phyloP scores from a whole-genome alignment of 2,329 filamentous ascomycete genomes.

The Fusarium abutilonis region DNA sequence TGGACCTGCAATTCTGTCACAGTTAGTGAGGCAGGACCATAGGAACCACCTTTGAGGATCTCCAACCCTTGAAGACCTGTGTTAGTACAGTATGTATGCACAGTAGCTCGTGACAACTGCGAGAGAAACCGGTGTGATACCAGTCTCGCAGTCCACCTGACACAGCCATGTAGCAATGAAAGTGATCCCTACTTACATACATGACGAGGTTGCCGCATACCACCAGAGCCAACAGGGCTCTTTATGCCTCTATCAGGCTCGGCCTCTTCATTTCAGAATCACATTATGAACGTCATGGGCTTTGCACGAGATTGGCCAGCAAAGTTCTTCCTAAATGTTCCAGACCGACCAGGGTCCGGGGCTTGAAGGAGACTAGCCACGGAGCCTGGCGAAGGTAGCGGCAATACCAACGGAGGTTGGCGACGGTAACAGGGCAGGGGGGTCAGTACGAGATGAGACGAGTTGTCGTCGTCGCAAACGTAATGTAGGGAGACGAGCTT shows the following conservation, averaged over 20 bases:
- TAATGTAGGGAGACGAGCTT: conserved; percentile 15
- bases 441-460: background rate
- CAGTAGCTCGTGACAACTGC: too few relatives aligned
- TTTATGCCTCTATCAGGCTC: background rate
- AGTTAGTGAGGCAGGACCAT: too few relatives aligned
- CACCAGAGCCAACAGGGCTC: conserved; percentile 1
- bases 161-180: background rate
- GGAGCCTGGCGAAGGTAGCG: conserved; percentile 23
- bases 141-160: background rate
- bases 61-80: background rate
- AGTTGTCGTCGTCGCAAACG: conserved; percentile 28
- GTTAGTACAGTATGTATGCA: too few relatives aligned
- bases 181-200: background rate
- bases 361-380: conserved; percentile 19
- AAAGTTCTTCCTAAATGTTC: conserved; percentile 36
- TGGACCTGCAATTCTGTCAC: too few relatives aligned
- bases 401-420: conserved; percentile 33
- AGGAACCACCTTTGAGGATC: background rate
- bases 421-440: conserved; percentile 20
- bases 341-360: conserved; percentile 34
- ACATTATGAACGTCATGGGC: conserved; percentile 21
- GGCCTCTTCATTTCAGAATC: conserved; percentile 9
- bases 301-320: conserved; percentile 25
- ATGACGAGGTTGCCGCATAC: conserved; percentile 2
- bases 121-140: too few relatives aligned